Conservation (phyloP, 1,284 basidiomycete species). For the Ustilago xerochloae region DNA sequence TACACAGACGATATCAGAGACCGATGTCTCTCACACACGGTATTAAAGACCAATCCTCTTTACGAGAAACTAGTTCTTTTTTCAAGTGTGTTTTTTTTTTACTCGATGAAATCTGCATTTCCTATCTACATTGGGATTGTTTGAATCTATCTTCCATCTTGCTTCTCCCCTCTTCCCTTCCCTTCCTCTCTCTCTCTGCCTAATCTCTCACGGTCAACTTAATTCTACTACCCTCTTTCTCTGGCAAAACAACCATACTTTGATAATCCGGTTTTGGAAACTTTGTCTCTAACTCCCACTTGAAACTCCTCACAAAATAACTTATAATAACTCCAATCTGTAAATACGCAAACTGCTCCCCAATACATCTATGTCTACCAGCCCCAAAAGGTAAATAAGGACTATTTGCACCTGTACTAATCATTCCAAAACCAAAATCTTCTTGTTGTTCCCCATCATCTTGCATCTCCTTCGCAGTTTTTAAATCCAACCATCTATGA, state of each 20-base stretch:
- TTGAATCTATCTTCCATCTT: too few species aligned
- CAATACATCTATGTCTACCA: constrained; percentile 88
- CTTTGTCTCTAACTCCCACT: constrained; percentile 75
- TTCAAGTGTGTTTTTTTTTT: too few species aligned
- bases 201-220: constrained; percentile 7
- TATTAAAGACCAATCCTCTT: too few species aligned
- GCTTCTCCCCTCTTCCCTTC: background rate
- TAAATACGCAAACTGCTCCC: constrained; percentile 96
- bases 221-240: constrained; percentile 45
- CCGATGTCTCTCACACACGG: too few species aligned
- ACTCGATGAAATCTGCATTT: too few species aligned
- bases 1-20: too few species aligned
- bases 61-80: too few species aligned
- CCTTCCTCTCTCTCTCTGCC: background rate
- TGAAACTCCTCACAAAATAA: constrained; percentile 81
- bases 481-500: constrained; percentile 79
- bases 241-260: constrained; percentile 80
- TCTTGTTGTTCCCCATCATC: constrained; percentile 78
- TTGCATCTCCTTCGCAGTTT: constrained; percentile 72
- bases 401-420: constrained; percentile 71
- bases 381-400: constrained; percentile 95
- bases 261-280: constrained; percentile 87
- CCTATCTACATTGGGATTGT: too few species aligned
- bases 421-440: constrained; percentile 89
- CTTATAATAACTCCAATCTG: constrained; percentile 88